Evolutionary conservation across 805 yeast species (phyloP).

Genomic region (Schizosaccharomyces lindneri): DNA sequence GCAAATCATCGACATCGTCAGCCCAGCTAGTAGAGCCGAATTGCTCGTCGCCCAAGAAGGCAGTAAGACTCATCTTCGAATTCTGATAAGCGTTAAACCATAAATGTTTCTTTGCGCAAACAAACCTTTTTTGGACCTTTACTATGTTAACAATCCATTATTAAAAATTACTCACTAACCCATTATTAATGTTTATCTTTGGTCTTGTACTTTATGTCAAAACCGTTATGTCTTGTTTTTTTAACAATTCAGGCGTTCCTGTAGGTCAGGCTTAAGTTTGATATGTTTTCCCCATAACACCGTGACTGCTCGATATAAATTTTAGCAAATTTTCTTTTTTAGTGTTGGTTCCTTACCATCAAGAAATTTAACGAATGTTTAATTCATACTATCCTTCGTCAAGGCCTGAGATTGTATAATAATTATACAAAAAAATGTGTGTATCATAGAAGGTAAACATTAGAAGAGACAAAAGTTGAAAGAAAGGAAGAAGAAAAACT

Average conservation of each 20-base stretch:
- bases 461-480: too few species aligned
- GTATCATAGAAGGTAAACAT: too few species aligned
- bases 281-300: neutral
- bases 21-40: slow-evolving; percentile 7
- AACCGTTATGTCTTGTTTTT: neutral
- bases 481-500: too few species aligned
- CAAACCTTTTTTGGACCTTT: neutral
- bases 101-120: neutral
- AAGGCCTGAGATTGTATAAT: too few species aligned
- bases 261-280: too few species aligned
- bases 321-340: neutral
- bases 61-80: slow-evolving; percentile 8
- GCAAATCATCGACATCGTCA: slow-evolving; percentile 9
- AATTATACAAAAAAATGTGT: too few species aligned
- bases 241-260: neutral
- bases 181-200: neutral
- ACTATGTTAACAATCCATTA: slow-evolving; percentile 3
- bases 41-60: slow-evolving; percentile 6
- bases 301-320: neutral
- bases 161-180: slow-evolving; percentile 1
- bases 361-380: too few species aligned
- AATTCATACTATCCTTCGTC: too few species aligned
- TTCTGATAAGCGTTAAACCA: neutral
- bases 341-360: neutral
- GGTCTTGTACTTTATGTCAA: neutral